These are phyloP conservation scores for Suillus tomentosus DNA, from an alignment of 768 basidiomycete species.

Conservation along the genomic window DNA sequence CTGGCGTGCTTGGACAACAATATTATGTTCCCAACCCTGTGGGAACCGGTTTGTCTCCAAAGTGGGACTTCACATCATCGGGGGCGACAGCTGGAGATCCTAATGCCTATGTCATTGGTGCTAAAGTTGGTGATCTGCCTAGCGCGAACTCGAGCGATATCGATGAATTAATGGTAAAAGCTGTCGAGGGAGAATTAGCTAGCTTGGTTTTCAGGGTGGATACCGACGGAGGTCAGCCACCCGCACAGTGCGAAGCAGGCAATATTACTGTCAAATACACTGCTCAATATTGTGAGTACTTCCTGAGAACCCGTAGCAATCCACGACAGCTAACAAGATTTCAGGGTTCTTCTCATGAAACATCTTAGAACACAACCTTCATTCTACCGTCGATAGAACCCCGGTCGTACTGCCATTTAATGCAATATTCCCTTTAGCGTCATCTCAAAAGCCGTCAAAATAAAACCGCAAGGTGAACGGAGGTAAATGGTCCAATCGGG, in stretches of 20 bases:
- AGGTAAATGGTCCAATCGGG: neutral
- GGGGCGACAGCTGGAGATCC: constrained; percentile 41
- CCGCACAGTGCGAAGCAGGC: constrained; percentile 48
- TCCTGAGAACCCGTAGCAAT: neutral
- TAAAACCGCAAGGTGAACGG: neutral
- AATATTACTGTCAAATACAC: constrained; percentile 52
- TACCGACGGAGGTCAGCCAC: constrained; percentile 57
- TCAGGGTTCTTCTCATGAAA: neutral
- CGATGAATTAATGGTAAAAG: constrained; percentile 56
- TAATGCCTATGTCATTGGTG: constrained; percentile 49
- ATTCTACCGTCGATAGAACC: neutral
- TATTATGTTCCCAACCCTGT: constrained; percentile 55
- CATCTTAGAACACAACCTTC: neutral
- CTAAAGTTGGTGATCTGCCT: constrained; percentile 42
- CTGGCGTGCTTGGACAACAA: constrained; percentile 48
- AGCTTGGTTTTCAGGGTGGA: constrained; percentile 51
- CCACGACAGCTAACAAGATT: neutral
- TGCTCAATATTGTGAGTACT: constrained; percentile 51
- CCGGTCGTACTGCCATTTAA: neutral
- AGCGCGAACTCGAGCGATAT: constrained; percentile 50
- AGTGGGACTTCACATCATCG: constrained; percentile 57
- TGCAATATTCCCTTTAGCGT: neutral
- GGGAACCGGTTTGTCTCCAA: constrained; percentile 45
- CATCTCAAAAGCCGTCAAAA: neutral
- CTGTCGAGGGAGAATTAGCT: constrained; percentile 50